These are phyloP conservation scores for Blastomyces silverae DNA, from an alignment of 2,329 filamentous ascomycete species.

Conservation along the genomic window DNA sequence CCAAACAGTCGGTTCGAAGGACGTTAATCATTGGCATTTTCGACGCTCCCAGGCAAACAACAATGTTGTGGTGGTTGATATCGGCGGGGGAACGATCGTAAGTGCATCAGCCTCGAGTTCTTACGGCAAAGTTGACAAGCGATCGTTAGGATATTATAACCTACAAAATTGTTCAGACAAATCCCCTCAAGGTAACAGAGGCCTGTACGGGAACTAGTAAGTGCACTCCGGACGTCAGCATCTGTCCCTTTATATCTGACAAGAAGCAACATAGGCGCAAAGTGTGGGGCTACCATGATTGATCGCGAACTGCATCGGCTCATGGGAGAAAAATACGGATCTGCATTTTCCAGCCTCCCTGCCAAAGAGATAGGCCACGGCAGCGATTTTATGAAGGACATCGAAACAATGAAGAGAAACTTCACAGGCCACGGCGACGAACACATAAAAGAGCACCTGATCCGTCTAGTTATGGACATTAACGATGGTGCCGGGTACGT, in stretches of 20 bases:
- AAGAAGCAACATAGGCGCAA: constrained; percentile 21
- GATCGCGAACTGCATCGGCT: constrained; percentile 26
- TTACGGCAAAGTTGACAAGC: not conserved
- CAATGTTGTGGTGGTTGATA: constrained; percentile 20
- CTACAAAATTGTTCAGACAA: constrained; percentile 7
- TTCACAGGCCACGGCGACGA: constrained; percentile 20
- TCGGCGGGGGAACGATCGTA: constrained; percentile 24
- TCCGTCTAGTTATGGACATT: constrained; percentile 15
- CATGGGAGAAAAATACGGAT: constrained; percentile 25
- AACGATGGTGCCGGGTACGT: constrained; percentile 11
- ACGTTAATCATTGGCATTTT: not conserved
- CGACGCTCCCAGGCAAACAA: constrained; percentile 8
- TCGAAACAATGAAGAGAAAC: constrained; percentile 25
- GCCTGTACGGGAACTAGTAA: constrained; percentile 16
- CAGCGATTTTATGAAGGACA: constrained; percentile 28
- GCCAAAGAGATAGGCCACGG: constrained; percentile 22
- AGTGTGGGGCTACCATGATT: constrained; percentile 27
- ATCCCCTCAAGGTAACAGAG: constrained; percentile 14
- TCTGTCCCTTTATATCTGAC: not conserved
- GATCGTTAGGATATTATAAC: constrained; percentile 19
- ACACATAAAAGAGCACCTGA: not conserved
- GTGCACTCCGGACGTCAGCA: not conserved
- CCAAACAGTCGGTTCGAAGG: not conserved
- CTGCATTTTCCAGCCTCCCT: constrained; percentile 21
- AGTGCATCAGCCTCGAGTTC: not conserved